A percentile compares a stretch with the other conserved stretches of the same genome.
These are phyloP conservation scores for Hymenoscyphus albidus DNA, from an alignment of 2,329 filamentous ascomycete species.

Conservation along the genomic window DNA sequence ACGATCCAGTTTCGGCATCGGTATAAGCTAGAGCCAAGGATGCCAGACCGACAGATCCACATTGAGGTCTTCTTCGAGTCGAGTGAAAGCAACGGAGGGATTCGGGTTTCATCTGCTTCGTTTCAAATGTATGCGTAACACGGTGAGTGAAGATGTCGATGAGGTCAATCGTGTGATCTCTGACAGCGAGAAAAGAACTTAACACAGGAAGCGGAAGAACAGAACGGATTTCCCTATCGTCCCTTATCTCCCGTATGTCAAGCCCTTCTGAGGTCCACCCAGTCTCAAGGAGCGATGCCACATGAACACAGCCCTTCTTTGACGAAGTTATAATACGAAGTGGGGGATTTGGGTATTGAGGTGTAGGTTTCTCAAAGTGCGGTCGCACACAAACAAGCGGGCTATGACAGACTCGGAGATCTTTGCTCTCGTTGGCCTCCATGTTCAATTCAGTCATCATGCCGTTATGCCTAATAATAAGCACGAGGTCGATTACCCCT, in stretches of 20 bases:
- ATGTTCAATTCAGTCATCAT: slow-evolving; percentile 55
- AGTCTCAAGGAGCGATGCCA: slow-evolving; percentile 41
- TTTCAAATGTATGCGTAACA: slow-evolving; percentile 59
- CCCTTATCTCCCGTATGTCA: slow-evolving; percentile 36
- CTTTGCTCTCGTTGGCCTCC: slow-evolving; percentile 39
- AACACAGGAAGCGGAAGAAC: slow-evolving; percentile 57
- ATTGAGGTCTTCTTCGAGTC: slow-evolving; percentile 47
- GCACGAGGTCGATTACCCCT: slow-evolving; percentile 43
- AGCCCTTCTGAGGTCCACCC: slow-evolving; percentile 51
- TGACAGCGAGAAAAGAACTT: slow-evolving; percentile 57
- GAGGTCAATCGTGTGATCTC: slow-evolving; percentile 53
- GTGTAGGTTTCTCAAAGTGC: slow-evolving; percentile 38
- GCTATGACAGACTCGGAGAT: slow-evolving; percentile 49
- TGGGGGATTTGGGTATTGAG: slow-evolving; percentile 22
- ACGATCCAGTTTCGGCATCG: slow-evolving; percentile 54
- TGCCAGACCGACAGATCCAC: slow-evolving; percentile 53
- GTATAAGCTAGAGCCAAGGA: slow-evolving; percentile 64
- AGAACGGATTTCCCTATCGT: slow-evolving; percentile 47
- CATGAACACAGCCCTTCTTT: slow-evolving; percentile 47
- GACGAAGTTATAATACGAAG: slow-evolving; percentile 47
- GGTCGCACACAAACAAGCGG: slow-evolving; percentile 41
- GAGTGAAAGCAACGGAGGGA: slow-evolving; percentile 60
- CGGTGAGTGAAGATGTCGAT: slow-evolving; percentile 55
- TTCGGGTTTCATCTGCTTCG: slow-evolving; percentile 54
- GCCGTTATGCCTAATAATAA: slow-evolving; percentile 63